Evolutionary conservation across 139 green algal genomes (phyloP), one percentile per base, ranked within the genome.

Genomic region (Coelastrella sp.): DNA sequence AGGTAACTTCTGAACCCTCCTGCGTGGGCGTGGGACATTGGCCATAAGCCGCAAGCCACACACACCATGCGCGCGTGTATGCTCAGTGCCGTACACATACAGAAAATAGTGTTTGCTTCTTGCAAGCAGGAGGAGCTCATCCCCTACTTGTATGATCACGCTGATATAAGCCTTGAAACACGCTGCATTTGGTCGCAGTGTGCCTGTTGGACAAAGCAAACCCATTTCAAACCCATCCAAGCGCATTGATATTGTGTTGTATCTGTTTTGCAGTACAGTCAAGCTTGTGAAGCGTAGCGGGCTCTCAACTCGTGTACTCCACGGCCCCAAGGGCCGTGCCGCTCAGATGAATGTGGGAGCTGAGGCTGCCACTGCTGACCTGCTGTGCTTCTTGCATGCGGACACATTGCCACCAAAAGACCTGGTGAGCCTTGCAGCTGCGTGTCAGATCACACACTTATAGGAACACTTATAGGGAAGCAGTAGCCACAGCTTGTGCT

Each of bases 271-370:
- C 90, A 96, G 92, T 59, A 97, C 95, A 0, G 80, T 90, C 14
- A 14, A 56, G 19, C 57, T 93, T n/a, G 95, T 92, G n/a, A n/a
- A 56, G 10, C 23, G 16, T 1, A 87, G 73, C 14, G 84, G 90
- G 11, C 73, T 89, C 17, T 73, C 47, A 16, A 32, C 81, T 85
- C 3, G 92, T 58, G 22, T 93, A 2, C 3, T 89, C 90, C 5
- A 13, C 93, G n/a, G 60, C 7, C 5, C 73, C 73, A 17, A 89
- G 0, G 96, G 96, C 14, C 73, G 96, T 0, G 94, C 92, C 3
- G 60, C 74, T 19, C 96, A 98, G 92, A 98, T 98, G 96, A 98
- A 98, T 86, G 90, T 60, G 5, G 96, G 96, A 0, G 95, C 96
- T 0, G 74, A 75, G 10, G 87, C 32, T 14, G 94, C 95, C 0